phyloP scores from a whole-genome alignment of 208 protist species.

The Acanthamoeba castellanii region DNA sequence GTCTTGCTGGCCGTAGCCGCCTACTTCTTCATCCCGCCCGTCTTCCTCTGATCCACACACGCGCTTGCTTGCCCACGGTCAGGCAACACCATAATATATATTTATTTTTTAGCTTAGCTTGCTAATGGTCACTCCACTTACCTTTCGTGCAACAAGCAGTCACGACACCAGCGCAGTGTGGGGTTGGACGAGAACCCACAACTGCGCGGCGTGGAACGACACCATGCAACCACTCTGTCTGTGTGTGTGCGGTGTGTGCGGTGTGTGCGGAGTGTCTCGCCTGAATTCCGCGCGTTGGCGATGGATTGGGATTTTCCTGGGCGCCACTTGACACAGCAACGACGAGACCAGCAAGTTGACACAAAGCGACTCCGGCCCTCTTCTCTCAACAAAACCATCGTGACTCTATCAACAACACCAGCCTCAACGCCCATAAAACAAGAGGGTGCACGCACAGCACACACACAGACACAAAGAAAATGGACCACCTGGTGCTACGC shows the following conservation, averaged over 20 bases:
- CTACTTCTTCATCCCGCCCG: slow-evolving; percentile 57
- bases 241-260: too few relatives aligned
- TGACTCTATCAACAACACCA: background rate
- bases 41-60: slow-evolving; percentile 27
- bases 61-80: background rate
- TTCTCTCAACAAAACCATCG: background rate
- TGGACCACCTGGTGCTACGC: background rate
- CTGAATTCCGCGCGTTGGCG: background rate
- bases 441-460: too few relatives aligned
- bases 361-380: background rate
- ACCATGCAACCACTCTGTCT: background rate
- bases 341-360: background rate
- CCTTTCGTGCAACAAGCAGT: background rate
- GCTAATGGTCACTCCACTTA: background rate
- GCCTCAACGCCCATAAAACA: too few relatives aligned
- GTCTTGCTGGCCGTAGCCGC: background rate
- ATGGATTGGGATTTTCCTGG: background rate
- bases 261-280: too few relatives aligned
- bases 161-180: too few relatives aligned
- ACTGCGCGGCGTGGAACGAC: background rate
- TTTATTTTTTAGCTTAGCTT: background rate
- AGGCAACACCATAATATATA: background rate
- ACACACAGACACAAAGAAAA: background rate
- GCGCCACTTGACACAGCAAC: background rate
- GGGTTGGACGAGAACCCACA: too few relatives aligned